These are phyloP conservation scores for Diaporthe eres DNA, from an alignment of 2,329 filamentous ascomycete species.

Conservation along the genomic window DNA sequence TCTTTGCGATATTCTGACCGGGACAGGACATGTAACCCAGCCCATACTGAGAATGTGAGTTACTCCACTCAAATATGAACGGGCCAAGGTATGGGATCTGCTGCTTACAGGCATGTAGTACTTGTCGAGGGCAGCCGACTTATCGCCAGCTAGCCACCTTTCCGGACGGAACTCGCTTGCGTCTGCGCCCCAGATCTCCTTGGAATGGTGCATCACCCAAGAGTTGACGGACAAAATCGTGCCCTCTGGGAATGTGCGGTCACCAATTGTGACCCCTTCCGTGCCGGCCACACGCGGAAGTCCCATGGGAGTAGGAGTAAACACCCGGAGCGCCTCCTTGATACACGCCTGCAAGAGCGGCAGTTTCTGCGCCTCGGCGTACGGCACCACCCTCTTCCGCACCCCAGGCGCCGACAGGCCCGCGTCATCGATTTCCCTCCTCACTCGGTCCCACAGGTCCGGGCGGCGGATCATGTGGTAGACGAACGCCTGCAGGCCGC, in stretches of 20 bases:
- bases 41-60: slow-evolving; percentile 33
- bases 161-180: slow-evolving; percentile 45
- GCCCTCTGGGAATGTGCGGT: slow-evolving; percentile 47
- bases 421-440: slow-evolving; percentile 46
- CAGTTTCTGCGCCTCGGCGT: slow-evolving; percentile 48
- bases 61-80: too few species aligned
- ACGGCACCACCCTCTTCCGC: slow-evolving; percentile 43
- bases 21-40: slow-evolving; percentile 41
- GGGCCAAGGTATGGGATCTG: slow-evolving; percentile 38
- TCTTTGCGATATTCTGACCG: slow-evolving; percentile 42
- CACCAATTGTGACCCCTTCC: slow-evolving; percentile 48
- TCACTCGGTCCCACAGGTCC: slow-evolving; percentile 39
- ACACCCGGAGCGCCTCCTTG: slow-evolving; percentile 51
- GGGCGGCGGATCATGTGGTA: slow-evolving; percentile 46
- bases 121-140: slow-evolving; percentile 41
- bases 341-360: slow-evolving; percentile 53
- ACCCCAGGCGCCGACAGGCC: neutral
- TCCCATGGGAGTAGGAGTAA: slow-evolving; percentile 47
- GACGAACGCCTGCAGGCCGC: slow-evolving; percentile 46
- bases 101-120: slow-evolving; percentile 23
- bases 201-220: slow-evolving; percentile 49
- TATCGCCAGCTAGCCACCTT: slow-evolving; percentile 44
- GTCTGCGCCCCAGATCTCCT: slow-evolving; percentile 45
- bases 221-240: slow-evolving; percentile 47
- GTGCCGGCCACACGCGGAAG: slow-evolving; percentile 47